Base-by-base conservation (phyloP, 2,329 filamentous ascomycete genomes). In the Sphaerostilbella broomeana region DNA sequence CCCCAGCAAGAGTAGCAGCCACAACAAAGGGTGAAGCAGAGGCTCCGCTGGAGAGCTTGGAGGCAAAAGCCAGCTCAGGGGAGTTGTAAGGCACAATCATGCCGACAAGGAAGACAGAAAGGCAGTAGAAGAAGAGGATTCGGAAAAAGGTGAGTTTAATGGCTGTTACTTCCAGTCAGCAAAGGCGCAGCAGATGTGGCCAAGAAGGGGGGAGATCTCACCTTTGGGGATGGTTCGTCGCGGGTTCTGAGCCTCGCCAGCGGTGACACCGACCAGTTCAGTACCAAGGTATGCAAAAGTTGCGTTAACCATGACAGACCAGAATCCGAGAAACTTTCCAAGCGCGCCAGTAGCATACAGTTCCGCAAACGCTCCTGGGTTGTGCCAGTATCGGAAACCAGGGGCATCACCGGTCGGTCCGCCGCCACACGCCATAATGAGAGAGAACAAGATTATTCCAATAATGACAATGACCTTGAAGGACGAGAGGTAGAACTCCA, bases 71-170 rank as follows among this genome's bases (percentile, higher is more conserved):
- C 5, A 87, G 77, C 1, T 75, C 59, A 0, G 47, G 0, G 26
- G 74, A 75, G 68, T 89, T 64, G 68, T 84, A 89, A 1, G 83
- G 82, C 4, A 90, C 81, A 36, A 83, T 70, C 72, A 86, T 85
- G 54, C 84, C 84, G 39, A 90, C 68, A 36, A 89, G 70, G 37
- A 90, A 72, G 24, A 88, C 81, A 16, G 75, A 80, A 43, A 86
- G 61, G 52, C 79, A 72, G 68, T 90, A 90, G 69, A 90, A 90
- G 65, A 89, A 68, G 49, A 86, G 63, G 58, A 90, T 89, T 42
- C 85, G 84, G 67, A 77, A 89, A 62, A 89, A 89, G 49, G 84
- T 88, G 35, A 87, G 71, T 58, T 79, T 83, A 68, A 88, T 88
- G 38, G 84, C 84, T 42, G 22, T 10, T 19, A 16, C 19, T 12